These are phyloP conservation scores for Hypholoma fasciculare DNA, from an alignment of 768 basidiomycete species.

Conservation along the genomic window DNA sequence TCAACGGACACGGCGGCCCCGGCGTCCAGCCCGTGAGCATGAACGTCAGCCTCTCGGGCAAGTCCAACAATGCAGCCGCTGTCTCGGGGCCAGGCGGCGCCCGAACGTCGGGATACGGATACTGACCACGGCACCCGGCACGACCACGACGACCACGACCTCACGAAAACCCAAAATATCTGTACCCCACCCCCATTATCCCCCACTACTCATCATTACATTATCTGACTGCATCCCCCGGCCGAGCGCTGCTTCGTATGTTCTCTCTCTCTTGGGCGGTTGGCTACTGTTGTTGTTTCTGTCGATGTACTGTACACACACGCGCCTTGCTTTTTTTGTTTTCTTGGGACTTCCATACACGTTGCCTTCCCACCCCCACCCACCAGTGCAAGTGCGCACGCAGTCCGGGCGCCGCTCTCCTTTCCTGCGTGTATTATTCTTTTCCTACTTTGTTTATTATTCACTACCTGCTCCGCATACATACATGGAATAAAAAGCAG, in stretches of 20 bases:
- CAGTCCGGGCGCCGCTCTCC: neutral
- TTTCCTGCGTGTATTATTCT: neutral
- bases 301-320: neutral
- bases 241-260: neutral
- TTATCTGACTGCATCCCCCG: neutral
- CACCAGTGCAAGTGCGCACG: neutral
- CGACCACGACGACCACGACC: neutral
- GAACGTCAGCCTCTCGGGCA: constrained; percentile 40
- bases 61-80: constrained; percentile 24
- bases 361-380: neutral
- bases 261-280: neutral
- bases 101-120: constrained; percentile 39
- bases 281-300: neutral
- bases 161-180: constrained; percentile 1
- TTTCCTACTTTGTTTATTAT: neutral
- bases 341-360: neutral
- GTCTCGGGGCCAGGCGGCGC: constrained; percentile 32
- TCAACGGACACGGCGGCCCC: constrained; percentile 27
- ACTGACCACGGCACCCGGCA: constrained; percentile 18
- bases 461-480: neutral
- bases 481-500: constrained; percentile 8
- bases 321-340: neutral
- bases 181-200: constrained; percentile 1
- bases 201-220: neutral
- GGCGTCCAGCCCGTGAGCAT: constrained; percentile 45